Conservation (phyloP, 345 rosid species). For the Brassica napus region Da-Ae NC_063452.1:3046501-3047000, state of each 20-base stretch:
- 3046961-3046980: conserved; percentile 72
- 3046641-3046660: conserved; percentile 55
- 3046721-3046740: not conserved
- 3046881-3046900: conserved; percentile 55
- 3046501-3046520: not conserved
- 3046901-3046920: conserved; percentile 57
- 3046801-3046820: conserved; percentile 60
- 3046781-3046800: conserved; percentile 59
- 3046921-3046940: conserved; percentile 38
- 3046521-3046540: conserved; percentile 54
- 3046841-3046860: conserved; percentile 48
- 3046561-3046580: not conserved
- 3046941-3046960: conserved; percentile 62
- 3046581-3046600: conserved; percentile 21
- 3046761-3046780: conserved; percentile 43
- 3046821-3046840: conserved; percentile 57
- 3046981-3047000: conserved; percentile 75
- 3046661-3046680: conserved; percentile 35
- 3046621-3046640: conserved; percentile 50
- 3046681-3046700: not conserved
- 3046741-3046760: conserved; percentile 39
- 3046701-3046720: not conserved
- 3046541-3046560: conserved; percentile 46
- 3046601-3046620: conserved; percentile 50
- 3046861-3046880: conserved; percentile 46